Evolutionary conservation across 768 basidiomycete species (phyloP), one percentile per base, ranked within the genome.

Genomic region (Boletus patriciae): DNA sequence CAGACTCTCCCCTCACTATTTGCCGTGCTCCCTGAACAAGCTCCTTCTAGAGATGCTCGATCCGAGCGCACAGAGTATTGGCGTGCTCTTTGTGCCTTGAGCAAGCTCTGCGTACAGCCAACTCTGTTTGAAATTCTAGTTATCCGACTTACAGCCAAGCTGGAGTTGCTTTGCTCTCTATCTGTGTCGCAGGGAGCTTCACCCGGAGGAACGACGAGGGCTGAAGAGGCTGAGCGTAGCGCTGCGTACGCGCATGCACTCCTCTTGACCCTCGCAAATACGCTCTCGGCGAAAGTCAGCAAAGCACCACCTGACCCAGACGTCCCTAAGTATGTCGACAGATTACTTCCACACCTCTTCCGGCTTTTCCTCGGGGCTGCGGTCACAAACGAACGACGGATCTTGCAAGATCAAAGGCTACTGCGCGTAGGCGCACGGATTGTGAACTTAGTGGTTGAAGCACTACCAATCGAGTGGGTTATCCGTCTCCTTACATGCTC

Each of bases 221-320:
- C 58, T 5, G 67, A 67, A 6, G 83, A 84, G 36, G 37, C 62
- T 3, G 89, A 94, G 68, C 80, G 84, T 13, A 74, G 71, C n/a
- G 84, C 90, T 0, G 90, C 93, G 12, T 98, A 96, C 67, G 86
- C 85, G 1, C 92, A 94, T 72, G 84, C 94, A 31, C 78, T 98
- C 33, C 79, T 98, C 47, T 76, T 80, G 47, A 83, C 88, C 0
- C 73, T 98, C 8, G 77, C 79, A 2, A 80, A 84, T 41, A 84
- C 87, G 0, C 70, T 98, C 16, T 64, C 72, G 11, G 62, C 59
- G 18, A 90, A 90, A 69, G 74, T 79, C 8, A 71, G 75, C 34
- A 67, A 67, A 52, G 25, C 45, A 47, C 72, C 66, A 25, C 78
- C 77, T 34, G 85, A 96, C 68, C 66, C 74, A 0, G 97, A 98